phyloP scores from a whole-genome alignment of 2,329 filamentous ascomycete genomes.

The Pezicula neosporulosa region DNA sequence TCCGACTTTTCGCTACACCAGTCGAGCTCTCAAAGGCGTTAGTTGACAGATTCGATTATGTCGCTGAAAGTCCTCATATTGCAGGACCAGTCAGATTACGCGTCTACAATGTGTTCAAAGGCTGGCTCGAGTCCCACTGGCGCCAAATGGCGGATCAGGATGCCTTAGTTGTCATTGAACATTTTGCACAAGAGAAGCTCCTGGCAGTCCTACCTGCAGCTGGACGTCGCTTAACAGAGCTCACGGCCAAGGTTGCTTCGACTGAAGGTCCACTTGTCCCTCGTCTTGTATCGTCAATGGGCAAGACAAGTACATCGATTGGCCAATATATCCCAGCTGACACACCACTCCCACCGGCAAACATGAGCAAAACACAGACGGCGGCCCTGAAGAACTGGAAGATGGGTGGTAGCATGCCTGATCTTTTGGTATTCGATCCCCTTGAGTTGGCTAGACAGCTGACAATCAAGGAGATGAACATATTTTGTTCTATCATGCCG shows the following conservation, averaged over 20 bases:
- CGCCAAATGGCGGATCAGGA: constrained; percentile 73
- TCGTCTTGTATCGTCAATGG: constrained; percentile 78
- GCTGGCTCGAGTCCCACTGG: constrained; percentile 97
- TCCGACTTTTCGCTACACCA: constrained; percentile 86
- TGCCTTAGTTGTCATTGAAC: constrained; percentile 71
- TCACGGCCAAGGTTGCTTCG: constrained; percentile 74
- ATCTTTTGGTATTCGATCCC: constrained; percentile 86
- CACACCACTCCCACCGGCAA: constrained; percentile 64
- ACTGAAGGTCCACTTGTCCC: constrained; percentile 75
- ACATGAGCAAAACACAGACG: constrained; percentile 73
- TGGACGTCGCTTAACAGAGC: constrained; percentile 74
- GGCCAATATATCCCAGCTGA: constrained; percentile 69
- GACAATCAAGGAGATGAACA: constrained; percentile 84
- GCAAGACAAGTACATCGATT: constrained; percentile 78
- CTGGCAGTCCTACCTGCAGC: constrained; percentile 68
- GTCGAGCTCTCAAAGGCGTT: constrained; percentile 74
- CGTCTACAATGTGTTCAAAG: constrained; percentile 95
- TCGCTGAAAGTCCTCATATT: constrained; percentile 71
- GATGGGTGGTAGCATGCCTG: constrained; percentile 64
- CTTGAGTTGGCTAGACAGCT: constrained; percentile 88
- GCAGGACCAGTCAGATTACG: constrained; percentile 80
- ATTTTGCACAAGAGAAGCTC: constrained; percentile 76
- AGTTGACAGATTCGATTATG: constrained; percentile 91
- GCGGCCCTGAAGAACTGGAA: constrained; percentile 72
- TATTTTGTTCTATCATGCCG: constrained; percentile 88